Percentiles rank a stretch among this genome's conserved stretches.
Evolutionary conservation across 805 yeast species (phyloP).

Genomic region (Kockiozyma suomiensis): DNA sequence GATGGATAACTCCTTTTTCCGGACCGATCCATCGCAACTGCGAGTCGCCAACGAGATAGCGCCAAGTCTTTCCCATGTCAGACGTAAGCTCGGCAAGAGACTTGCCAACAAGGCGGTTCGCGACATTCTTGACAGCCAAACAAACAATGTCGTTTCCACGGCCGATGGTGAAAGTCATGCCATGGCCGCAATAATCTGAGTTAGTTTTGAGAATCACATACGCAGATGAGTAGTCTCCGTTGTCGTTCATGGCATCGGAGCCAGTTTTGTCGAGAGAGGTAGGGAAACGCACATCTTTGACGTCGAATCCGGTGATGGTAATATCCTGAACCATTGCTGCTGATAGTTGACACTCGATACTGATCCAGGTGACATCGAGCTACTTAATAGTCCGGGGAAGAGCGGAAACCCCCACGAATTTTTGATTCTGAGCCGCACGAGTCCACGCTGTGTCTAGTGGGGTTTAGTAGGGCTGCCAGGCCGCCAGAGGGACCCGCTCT

Average conservation of each 20-base stretch:
- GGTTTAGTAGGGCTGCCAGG: too few species aligned
- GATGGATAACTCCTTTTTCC: slow-evolving; percentile 49
- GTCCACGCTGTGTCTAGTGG: not conserved
- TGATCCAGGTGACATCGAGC: not conserved
- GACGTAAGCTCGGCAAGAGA: slow-evolving; percentile 41
- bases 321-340: slow-evolving; percentile 8
- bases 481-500: too few species aligned
- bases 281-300: slow-evolving; percentile 39
- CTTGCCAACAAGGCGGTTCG: slow-evolving; percentile 45
- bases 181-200: slow-evolving; percentile 43
- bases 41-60: slow-evolving; percentile 46
- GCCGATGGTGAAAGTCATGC: slow-evolving; percentile 50
- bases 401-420: slow-evolving; percentile 9
- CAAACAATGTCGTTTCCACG: slow-evolving; percentile 46
- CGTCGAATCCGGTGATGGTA: slow-evolving; percentile 40
- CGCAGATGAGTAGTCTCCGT: slow-evolving; percentile 50
- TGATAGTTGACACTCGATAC: too few species aligned
- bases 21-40: slow-evolving; percentile 52
- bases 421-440: not conserved
- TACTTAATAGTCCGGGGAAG: slow-evolving; percentile 1
- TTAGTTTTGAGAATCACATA: slow-evolving; percentile 37
- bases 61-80: slow-evolving; percentile 50
- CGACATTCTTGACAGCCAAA: slow-evolving; percentile 45
- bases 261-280: slow-evolving; percentile 48
- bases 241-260: slow-evolving; percentile 49